A percentile compares a stretch with the other conserved stretches of the same genome.
phyloP scores from a whole-genome alignment of 2,329 filamentous ascomycete species.

The Aspergillaceae sp. region DNA sequence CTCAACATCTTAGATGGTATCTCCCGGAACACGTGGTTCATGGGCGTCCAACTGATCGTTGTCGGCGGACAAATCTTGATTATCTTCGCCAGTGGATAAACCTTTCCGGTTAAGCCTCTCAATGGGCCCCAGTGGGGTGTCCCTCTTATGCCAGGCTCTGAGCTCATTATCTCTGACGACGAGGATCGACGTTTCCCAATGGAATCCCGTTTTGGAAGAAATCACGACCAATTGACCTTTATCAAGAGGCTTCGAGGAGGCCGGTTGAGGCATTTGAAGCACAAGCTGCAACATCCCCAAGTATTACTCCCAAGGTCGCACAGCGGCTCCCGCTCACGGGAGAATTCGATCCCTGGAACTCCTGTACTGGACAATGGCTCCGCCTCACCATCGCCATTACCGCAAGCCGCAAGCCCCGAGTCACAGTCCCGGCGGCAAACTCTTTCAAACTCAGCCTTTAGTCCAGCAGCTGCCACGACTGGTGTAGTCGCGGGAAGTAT shows the following conservation, averaged over 20 bases:
- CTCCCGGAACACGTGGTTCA: constrained; percentile 37
- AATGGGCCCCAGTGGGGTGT: constrained; percentile 61
- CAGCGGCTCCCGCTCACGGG: constrained; percentile 33
- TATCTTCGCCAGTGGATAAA: constrained; percentile 59
- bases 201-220: constrained; percentile 55
- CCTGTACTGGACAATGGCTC: constrained; percentile 43
- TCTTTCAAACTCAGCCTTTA: constrained; percentile 51
- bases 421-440: constrained; percentile 41
- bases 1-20: constrained; percentile 40
- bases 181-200: constrained; percentile 41
- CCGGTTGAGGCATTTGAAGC: constrained; percentile 51
- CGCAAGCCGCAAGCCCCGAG: constrained; percentile 47
- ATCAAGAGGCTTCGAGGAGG: constrained; percentile 56
- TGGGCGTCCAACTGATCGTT: constrained; percentile 58
- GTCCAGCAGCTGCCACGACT: constrained; percentile 56
- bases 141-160: constrained; percentile 42
- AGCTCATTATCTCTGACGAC: constrained; percentile 36
- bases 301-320: constrained; percentile 38
- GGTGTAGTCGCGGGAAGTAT: constrained; percentile 59
- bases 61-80: constrained; percentile 64
- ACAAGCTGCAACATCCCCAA: constrained; percentile 52
- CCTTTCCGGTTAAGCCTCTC: constrained; percentile 55
- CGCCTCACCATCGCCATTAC: constrained; percentile 12
- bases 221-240: constrained; percentile 57
- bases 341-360: constrained; percentile 46